Evolutionary conservation across 2,329 filamentous ascomycete species (phyloP), one percentile per base, ranked within the genome.

Genomic region (Cytospora chrysosperma): DNA sequence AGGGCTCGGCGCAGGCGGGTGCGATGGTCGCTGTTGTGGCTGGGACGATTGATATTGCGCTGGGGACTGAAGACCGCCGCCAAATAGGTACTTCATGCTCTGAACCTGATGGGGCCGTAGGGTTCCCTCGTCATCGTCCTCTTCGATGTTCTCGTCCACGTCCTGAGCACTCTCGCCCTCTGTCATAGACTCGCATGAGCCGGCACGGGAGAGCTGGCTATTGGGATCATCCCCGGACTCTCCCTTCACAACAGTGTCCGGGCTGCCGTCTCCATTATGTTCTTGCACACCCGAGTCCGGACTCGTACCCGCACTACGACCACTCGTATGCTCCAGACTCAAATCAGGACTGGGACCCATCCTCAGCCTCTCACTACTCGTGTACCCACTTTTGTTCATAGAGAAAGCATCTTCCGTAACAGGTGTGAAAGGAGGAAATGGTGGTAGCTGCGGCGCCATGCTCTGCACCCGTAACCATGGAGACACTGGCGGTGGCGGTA

Each of bases 381-480:
- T 56, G 15, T 49, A n/a, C 13, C 37, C 32, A 56, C 59, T 65
- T 3, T 54, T 56, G 21, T 26, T 57, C n/a, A 66, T 24, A 5
- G 61, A 61, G 27, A 66, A 66, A 4, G 61, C n/a, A 40, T 64
- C 65, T 21, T 66, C 64, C 26, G 57, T 63, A 15, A 67, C 64
- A 3, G 66, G 66, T 15, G 64, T 65, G 57, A 67, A 67, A 4
- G 62, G 64, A 1, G 59, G 47, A 24, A 67, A 62, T 4, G 62
- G 61, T 9, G 66, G 64, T 2, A 67, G 37, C 57, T 67, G 66
- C 7, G 66, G 66, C 10, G 66, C 64, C 59, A 64, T 62, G 47
- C 61, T 67, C 56, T 62, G 65, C 8, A 63, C 61, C n/a, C 65
- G 56, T 9, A 63, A 21, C 60, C 63, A 65, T 2, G 55, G 63